Conservation (phyloP, 129 eudicot species). For the Gnaphalium uliginosum region DNA sequence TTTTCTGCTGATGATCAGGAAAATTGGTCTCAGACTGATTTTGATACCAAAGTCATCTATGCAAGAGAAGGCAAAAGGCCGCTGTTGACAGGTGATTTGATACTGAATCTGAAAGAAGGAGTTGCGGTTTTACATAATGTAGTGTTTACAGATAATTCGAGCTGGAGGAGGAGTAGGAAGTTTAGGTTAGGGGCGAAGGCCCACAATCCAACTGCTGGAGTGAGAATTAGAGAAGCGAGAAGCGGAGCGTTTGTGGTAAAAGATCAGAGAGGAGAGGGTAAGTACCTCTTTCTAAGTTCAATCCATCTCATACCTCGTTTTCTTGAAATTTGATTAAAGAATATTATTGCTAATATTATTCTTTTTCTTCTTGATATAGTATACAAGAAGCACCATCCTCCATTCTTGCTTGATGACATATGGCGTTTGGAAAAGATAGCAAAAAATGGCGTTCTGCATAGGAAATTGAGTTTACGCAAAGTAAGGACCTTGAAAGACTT, state of each 20-base stretch:
- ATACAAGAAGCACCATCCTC: slow-evolving; percentile 73
- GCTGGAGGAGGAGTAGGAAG: slow-evolving; percentile 77
- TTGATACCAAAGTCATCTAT: slow-evolving; percentile 38
- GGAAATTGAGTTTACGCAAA: slow-evolving; percentile 21
- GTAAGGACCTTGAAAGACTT: slow-evolving; percentile 55
- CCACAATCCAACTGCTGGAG: slow-evolving; percentile 32
- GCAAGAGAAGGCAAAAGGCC: slow-evolving; percentile 86
- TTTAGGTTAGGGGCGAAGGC: slow-evolving; percentile 71
- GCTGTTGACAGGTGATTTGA: slow-evolving; percentile 63
- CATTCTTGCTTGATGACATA: slow-evolving; percentile 53
- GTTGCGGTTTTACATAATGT: slow-evolving; percentile 57
- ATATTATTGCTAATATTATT: slow-evolving; percentile 9
- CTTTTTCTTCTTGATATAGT: slow-evolving; percentile 41
- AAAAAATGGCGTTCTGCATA: slow-evolving; percentile 59
- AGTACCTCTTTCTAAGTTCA: slow-evolving; percentile 25
- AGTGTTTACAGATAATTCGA: slow-evolving; percentile 75
- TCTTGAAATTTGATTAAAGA: neutral
- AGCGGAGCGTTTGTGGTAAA: slow-evolving; percentile 71
- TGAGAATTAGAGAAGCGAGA: slow-evolving; percentile 61
- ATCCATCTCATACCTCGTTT: too few relatives aligned
- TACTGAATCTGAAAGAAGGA: slow-evolving; percentile 48
- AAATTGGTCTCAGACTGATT: slow-evolving; percentile 62
- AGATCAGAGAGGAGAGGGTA: slow-evolving; percentile 94
- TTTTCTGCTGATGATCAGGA: slow-evolving; percentile 56
- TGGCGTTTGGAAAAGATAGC: slow-evolving; percentile 86